Base-by-base conservation (phyloP, 1,284 basidiomycete species). In the Marasmius oreades region DNA sequence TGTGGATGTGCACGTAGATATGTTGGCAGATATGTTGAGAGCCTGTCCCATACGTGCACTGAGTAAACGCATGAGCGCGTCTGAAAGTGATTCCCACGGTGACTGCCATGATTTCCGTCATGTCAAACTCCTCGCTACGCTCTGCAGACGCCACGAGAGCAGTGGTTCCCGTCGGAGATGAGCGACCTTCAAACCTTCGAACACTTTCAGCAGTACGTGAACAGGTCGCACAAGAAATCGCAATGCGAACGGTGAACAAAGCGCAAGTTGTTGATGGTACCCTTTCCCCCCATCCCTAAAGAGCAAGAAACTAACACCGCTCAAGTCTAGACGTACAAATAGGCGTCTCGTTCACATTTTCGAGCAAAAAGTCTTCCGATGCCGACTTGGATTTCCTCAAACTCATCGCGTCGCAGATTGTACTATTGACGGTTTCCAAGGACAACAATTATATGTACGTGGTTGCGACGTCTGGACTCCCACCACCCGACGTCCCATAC, bases 151-250 rank as follows among this genome's bases (percentile, higher is more conserved):
- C 26, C 14, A 24, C n/a, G 11, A 42, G 14, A 20, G 39, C 8
- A 7, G 20, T 42, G 2, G 39, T n/a, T 14, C 2, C 39, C 5
- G 16, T 20, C 20, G 39, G n/a, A n/a, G 45, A 51, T 20, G 36
- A 34, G 22, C 44, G 51, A 37, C 54, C 58, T 12, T 28, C 55
- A 2, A 46, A 54, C 11, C 69, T 57, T 12, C 76, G 80, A 24
- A 85, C 84, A 1, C 68, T 89, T 20, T 81, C 80, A 44, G 80
- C 81, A 59, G 75, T 89, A 3, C 79, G 84, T 10, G 72, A 79
- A 33, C 82, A 88, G 62, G 85, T 85, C 11, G 82, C 86, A 0
- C 70, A 77, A 33, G 78, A 81, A 59, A 75, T 88, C 42, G 85
- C 85, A 2, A 66, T 84, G 10, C 77, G 79, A 16, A 74, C 80